Evolutionary conservation across 2,329 filamentous ascomycete genomes (phyloP).

Genomic region (Drechslerella coelobrocha): DNA sequence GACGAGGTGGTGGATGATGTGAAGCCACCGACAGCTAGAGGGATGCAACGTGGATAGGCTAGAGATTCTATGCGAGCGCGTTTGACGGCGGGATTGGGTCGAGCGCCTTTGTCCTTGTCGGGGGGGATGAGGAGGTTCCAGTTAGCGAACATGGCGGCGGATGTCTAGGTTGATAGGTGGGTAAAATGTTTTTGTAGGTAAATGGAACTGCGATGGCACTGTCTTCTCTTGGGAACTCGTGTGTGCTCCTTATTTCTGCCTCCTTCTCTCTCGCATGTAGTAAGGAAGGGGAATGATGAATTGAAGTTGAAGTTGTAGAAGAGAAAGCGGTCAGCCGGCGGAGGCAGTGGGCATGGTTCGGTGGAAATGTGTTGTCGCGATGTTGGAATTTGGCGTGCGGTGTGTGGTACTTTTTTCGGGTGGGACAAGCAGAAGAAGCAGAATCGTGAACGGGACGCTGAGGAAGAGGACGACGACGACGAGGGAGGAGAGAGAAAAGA

Average conservation of each 20-base stretch:
- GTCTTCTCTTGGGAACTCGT: no score
- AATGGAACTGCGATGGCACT: no score
- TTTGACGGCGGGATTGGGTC: conserved; percentile 29
- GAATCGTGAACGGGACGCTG: no score
- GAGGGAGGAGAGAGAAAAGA: no score
- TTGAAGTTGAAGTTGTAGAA: background rate
- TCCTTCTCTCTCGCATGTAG: no score
- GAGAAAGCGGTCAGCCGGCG: background rate
- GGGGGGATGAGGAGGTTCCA: conserved; percentile 44
- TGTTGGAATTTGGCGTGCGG: conserved; percentile 14
- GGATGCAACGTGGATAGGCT: conserved; percentile 36
- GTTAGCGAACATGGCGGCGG: conserved; percentile 34
- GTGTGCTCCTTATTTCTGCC: no score
- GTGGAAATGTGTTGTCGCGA: conserved; percentile 16
- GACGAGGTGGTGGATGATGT: conserved; percentile 4
- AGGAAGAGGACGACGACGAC: no score
- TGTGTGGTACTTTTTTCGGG: no score
- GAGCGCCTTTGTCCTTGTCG: conserved; percentile 32
- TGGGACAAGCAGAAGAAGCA: no score
- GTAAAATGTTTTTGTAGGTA: no score
- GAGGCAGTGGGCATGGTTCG: conserved; percentile 2
- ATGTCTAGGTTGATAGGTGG: no score
- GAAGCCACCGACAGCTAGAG: conserved; percentile 10
- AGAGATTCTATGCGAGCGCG: conserved; percentile 31
- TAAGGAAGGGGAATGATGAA: no score